Evolutionary conservation across 257 asterid species (phyloP), one percentile per base, ranked within the genome.

Genomic region (Leonotis leonurus): DNA sequence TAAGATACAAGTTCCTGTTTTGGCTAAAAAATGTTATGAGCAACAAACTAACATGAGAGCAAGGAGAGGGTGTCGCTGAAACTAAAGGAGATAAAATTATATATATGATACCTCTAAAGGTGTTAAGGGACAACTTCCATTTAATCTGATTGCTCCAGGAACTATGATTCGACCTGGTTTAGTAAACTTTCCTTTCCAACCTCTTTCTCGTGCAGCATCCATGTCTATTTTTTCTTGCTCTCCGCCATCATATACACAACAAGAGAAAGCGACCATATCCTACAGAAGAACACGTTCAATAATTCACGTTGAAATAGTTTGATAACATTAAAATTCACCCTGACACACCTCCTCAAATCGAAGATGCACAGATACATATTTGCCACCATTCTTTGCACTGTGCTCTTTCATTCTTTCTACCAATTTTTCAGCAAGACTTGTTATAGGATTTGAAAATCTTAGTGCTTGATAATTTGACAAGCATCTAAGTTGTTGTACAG

Each of bases 191-290:
- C 99, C 99, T 71, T 65, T 93, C 99, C 99, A 93, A 41, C 99
- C 96, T 76, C 83, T 83, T 78, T 93, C 99, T 71, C 99, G 77
- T 16, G 96, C 99, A 80, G 95, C 95, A 80, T 89, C 97, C 99
- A 93, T 93, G 72, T 89, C 92, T 59, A 63, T 14, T 75, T 85
- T 93, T 77, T 93, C 99, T 71, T 80, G 76, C 39, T 73, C 75
- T 14, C 96, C 97, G 6, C 99, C 99, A 74, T 93, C 97, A 76
- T 85, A 93, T 50, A 82, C 54, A 71, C 99, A 93, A 72, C 97
- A 93, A 21, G 99, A 93, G 78, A 93, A 93, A 66, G 99, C 99
- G 68, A 93, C 96, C 99, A 93, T 93, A 75, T 93, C 99, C 99
- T 93, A 75, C 75, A 77, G 30, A 65, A 65, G 73, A 67, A 60